Evolutionary conservation across 306 rosid species (phyloP), one percentile per base, ranked within the genome.

Genomic region (Urtica urens): DNA sequence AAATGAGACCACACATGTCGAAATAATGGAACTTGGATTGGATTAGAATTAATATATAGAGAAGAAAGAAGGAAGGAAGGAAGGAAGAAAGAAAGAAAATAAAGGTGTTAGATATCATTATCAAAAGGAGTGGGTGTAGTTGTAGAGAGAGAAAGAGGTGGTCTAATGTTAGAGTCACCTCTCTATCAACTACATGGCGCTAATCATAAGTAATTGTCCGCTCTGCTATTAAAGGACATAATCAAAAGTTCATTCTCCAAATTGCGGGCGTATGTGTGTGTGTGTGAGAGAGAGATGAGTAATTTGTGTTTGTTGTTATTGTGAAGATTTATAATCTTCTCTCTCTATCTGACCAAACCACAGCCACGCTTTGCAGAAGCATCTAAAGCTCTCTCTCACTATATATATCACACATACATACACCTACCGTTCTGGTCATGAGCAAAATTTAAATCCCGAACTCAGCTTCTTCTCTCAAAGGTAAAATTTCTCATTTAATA

Each of bases 21-120:
- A 48, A 73, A 45, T 57, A 50, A 57, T 71, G 72, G 63, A 71
- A 58, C 59, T 13, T 43, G 21, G 9, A 23, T 2, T 5, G 16
- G 27, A 23, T 37, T 40, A 33, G 7, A 3, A 9, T 35, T 35
- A 5, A 23, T 2, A 16, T 8, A 19, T 0, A 17, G 8, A 18
- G 19, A 29, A 50, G 1, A 24, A 14, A 4, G 13, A 20, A 49
- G 27, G 11, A 24, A 4, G 23, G 7, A 33, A 53, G 55, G 46
- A 39, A 16, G 49, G 14, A 59, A 58, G 35, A 59, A 57, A 35
- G 44, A 62, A 65, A 50, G 29, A 57, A 25, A 60, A 65, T 10
- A 75, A 82, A 60, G 73, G 71, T 66, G 78, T 68, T 79, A 51
- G 65, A 71, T 76, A 80, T 79, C 82, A 79, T 71, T 73, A 66